phyloP scores from a whole-genome alignment of 1,284 basidiomycete species.

The Phenoliferia sp. region DNA sequence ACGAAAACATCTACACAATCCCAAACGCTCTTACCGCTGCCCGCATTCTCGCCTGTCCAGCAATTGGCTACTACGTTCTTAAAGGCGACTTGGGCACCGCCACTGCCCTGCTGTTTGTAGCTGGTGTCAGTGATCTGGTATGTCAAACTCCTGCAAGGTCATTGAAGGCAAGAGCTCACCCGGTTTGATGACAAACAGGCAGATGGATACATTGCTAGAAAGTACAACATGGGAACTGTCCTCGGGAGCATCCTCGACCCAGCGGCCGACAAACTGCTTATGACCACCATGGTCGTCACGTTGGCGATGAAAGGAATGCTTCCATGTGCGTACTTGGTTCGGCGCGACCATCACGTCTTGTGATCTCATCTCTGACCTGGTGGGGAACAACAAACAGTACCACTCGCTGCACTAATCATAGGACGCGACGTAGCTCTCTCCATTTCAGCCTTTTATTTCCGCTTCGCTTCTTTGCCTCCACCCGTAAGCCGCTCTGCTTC shows the following conservation, averaged over 20 bases:
- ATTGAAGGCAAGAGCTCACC: not conserved
- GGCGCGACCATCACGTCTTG: no score
- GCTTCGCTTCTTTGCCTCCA: constrained; percentile 78
- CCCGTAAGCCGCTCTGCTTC: constrained; percentile 58
- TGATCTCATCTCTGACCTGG: not conserved
- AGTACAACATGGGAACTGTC: constrained; percentile 77
- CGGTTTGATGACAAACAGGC: constrained; percentile 49
- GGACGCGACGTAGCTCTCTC: constrained; percentile 84
- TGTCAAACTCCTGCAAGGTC: constrained; percentile 36
- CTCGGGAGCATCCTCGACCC: constrained; percentile 94
- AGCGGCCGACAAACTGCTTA: constrained; percentile 90
- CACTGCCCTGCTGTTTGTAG: constrained; percentile 75
- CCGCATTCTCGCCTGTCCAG: constrained; percentile 79
- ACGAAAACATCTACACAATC: constrained; percentile 91
- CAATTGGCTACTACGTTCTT: constrained; percentile 88
- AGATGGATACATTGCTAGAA: constrained; percentile 84
- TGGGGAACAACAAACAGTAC: constrained; percentile 51
- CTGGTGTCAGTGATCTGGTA: constrained; percentile 85
- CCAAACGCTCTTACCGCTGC: constrained; percentile 87
- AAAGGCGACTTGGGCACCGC: constrained; percentile 73
- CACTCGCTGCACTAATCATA: constrained; percentile 77
- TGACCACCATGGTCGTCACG: constrained; percentile 89
- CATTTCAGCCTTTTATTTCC: constrained; percentile 87
- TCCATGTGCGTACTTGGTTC: constrained; percentile 61
- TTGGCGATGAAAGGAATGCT: constrained; percentile 76